phyloP scores from a whole-genome alignment of 306 rosid species.

The Prunus mira region DNA sequence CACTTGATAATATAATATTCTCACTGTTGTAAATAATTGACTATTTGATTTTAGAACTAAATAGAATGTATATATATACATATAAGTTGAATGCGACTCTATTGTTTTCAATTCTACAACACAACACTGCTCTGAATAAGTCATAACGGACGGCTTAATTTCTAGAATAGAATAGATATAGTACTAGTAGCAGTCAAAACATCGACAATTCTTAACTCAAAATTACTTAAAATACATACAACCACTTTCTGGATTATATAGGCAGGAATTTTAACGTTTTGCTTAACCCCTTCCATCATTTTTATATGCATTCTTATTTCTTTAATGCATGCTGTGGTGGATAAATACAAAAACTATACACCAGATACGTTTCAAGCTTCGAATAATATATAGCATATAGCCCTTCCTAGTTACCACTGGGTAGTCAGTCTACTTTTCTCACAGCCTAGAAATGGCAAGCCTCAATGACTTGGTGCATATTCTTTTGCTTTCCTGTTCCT shows the following conservation, averaged over 20 bases:
- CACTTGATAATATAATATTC: not conserved
- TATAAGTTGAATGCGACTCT: no score
- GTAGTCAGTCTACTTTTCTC: not conserved
- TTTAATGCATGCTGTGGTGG: not conserved
- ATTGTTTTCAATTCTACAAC: not conserved
- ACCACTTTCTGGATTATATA: not conserved
- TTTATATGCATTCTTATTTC: not conserved
- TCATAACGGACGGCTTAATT: slow-evolving; percentile 26
- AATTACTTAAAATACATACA: not conserved
- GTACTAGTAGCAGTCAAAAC: no score
- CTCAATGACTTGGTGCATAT: not conserved
- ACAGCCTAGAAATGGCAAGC: slow-evolving; percentile 14
- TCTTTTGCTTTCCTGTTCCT: not conserved
- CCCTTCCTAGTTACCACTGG: not conserved
- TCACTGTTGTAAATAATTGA: no score
- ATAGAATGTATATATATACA: no score
- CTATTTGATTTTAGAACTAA: no score
- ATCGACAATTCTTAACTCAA: not conserved
- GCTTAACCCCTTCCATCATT: not conserved
- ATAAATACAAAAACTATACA: not conserved
- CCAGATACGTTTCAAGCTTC: not conserved
- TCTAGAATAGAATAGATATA: no score
- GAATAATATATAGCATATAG: not conserved
- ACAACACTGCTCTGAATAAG: not conserved
- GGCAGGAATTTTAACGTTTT: slow-evolving; percentile 1